Percentiles rank a stretch among this genome's conserved stretches.
Evolutionary conservation across 495 filamentous ascomycete species (phyloP).

Genomic region (Penicillium daleae): DNA sequence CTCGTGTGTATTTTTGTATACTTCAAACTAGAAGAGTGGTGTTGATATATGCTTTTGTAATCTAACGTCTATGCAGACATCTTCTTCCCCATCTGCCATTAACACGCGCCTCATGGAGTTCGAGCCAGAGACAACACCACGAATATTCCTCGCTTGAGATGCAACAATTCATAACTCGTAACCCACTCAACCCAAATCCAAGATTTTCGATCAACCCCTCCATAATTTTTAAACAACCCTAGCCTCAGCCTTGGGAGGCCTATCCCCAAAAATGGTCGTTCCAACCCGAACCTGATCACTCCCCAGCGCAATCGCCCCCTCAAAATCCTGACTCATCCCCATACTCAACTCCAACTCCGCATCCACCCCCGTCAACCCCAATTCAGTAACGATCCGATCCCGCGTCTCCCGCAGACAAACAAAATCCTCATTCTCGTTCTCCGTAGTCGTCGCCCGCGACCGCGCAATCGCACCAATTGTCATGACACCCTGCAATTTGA

Average conservation of each 20-base stretch:
- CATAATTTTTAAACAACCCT: conserved; percentile 35
- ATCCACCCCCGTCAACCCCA: conserved; percentile 46
- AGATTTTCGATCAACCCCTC: not conserved
- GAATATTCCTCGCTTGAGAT: conserved; percentile 3
- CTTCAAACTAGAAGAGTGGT: conserved; percentile 9
- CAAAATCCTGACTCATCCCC: conserved; percentile 95
- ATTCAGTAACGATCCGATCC: conserved; percentile 59
- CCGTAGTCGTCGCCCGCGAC: conserved; percentile 67
- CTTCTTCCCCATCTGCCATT: not conserved
- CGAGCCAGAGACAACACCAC: not conserved
- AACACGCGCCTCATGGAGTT: not conserved
- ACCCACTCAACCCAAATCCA: not conserved
- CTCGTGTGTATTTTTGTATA: conserved; percentile 27
- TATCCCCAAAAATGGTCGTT: conserved; percentile 86
- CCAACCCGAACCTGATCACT: conserved; percentile 95
- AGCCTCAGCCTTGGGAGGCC: conserved; percentile 74
- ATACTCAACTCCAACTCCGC: conserved; percentile 66
- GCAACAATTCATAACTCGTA: conserved; percentile 27
- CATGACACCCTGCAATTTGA: conserved; percentile 85
- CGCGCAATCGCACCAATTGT: conserved; percentile 94
- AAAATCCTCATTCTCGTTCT: conserved; percentile 92
- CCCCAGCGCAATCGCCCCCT: conserved; percentile 81
- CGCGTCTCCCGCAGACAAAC: conserved; percentile 65
- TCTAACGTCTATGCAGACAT: not conserved
- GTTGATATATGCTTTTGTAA: conserved; percentile 27